Base-by-base conservation (phyloP, 2,329 filamentous ascomycete genomes). In the Aspergillus sp. region DNA sequence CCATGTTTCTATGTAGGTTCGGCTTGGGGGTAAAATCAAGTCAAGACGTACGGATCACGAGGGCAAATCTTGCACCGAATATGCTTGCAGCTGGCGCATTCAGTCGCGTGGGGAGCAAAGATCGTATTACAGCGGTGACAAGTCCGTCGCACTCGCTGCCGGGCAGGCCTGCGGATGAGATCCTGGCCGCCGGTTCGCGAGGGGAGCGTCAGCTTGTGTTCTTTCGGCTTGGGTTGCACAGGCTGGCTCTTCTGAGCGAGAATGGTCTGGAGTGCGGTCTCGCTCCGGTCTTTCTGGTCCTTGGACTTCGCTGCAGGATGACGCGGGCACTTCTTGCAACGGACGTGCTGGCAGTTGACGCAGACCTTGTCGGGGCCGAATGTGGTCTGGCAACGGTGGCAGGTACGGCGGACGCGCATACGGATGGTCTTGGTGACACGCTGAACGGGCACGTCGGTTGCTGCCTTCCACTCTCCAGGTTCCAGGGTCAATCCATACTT, bases 291-390 rank as follows among this genome's bases (percentile, higher is more conserved):
- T 63, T 60, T 56, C 20, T 41, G n/a, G 36, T 58, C 57, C 24
- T 82, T 82, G 68, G 86, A 81, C 64, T 84, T 85, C 76, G 87
- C 86, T 53, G 83, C 79, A 34, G 92, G 92, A 66, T 89, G 85
- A 55, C 90, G 86, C 26, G 86, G 84, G 72, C 93, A 97, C 68
- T 89, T 86, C 69, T 85, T 89, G 83, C 93, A 97, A 64, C 90
- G 85, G 47, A 80, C 80, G 76, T 97, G 93, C 65, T 89, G 83
- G 78, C 93, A 97, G 64, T 84, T 85, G 62, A 82, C 74, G 75
- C 93, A 96, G 58, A 88, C 81, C 76, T 88, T 91, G 66, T 88
- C 84, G 18, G 83, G 74, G 55, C 89, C 87, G 71, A 93, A 96
- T 22, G 84, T 83, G 13, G 88, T 85, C 57, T 87, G 84, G 78